Evolutionary conservation across 805 yeast species (phyloP), one percentile per base, ranked within the genome.

Genomic region (Tetrapisispora arboricola): DNA sequence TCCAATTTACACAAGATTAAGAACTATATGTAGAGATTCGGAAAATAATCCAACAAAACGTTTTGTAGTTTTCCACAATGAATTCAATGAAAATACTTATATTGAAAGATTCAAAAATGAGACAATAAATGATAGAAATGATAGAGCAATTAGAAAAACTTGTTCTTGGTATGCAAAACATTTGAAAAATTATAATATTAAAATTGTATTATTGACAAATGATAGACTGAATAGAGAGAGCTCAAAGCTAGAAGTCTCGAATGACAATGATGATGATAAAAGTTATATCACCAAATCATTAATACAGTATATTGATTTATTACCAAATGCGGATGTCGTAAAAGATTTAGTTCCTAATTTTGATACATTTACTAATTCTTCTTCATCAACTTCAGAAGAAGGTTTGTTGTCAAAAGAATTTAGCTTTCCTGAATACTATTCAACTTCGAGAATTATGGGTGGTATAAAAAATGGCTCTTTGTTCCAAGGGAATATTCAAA

Each of bases 11-110:
- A 78, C 84, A 53, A 72, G 98, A 57, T 63, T 90, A 36, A 72
- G 96, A 53, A 74, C 83, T 2, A 65, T 92, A 16, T 78, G 84
- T 24, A 80, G 84, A 50, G 70, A 67, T 31, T 54, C 58, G 39
- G 63, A 57, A 38, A 60, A 60, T 20, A 85, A 79, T 40, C 9
- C 34, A n/a, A 83, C 75, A 29, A 92, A 92, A 61, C 70, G 96
- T 45, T 85, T 87, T 54, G 75, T 84, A 28, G 92, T 92, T 2
- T 92, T 84, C 63, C 96, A 92, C 64, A 92, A 92, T 63, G 97
- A 90, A 61, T 92, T 87, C 61, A 75, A 75, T 49, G 74, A 76
- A 47, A 75, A 71, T 9, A 85, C 96, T 0, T 83, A 69, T 58
- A 68, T 79, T 4, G 68, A 67, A 24, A 75, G 96, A 53, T 40